Evolutionary conservation across 768 basidiomycete genomes (phyloP), one percentile per base, ranked within the genome.

Genomic region (Mycena filopes): DNA sequence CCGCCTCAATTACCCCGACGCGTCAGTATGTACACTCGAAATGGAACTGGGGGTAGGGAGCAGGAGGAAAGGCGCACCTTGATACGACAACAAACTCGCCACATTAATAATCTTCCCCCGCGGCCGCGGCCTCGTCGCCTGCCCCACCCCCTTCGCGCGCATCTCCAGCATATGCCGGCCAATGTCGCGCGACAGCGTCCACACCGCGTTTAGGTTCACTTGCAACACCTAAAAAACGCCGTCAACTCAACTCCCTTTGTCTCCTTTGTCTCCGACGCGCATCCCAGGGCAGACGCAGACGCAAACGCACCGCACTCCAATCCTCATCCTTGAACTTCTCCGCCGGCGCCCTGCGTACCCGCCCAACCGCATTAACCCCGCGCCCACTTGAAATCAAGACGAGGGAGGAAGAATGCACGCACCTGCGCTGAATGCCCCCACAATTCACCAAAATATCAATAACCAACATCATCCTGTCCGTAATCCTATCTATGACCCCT

Each of bases 61-160:
- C n/a, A n/a, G n/a, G n/a, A n/a, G n/a, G n/a, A n/a, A n/a, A n/a
- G n/a, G n/a, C n/a, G n/a, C n/a, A 38, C 70, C 70, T 69, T 80
- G 76, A 63, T 76, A 78, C 11, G 72, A 75, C 1, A 78, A 69
- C 21, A 80, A 70, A 41, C 78, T 80, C 16, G 79, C 80, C 59
- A 85, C 74, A 70, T 84, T 85, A 77, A 86, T 84, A 64, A 86
- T 85, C 73, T 85, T 85, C 16, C 83, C 84, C 41, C 71, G 69
- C 13, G 28, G 55, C 15, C n/a, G n/a, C n/a, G n/a, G n/a, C n/a
- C n/a, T n/a, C n/a, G n/a, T n/a, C n/a, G n/a, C n/a, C n/a, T n/a
- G n/a, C n/a, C n/a, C n/a, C n/a, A n/a, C n/a, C n/a, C 31, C 47
- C 12, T 43, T 60, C 33, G 65, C 70, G 36, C 77, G 71, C 75